Evolutionary conservation across 257 asterid species (phyloP).

Genomic region (Solanum virginianum): DNA sequence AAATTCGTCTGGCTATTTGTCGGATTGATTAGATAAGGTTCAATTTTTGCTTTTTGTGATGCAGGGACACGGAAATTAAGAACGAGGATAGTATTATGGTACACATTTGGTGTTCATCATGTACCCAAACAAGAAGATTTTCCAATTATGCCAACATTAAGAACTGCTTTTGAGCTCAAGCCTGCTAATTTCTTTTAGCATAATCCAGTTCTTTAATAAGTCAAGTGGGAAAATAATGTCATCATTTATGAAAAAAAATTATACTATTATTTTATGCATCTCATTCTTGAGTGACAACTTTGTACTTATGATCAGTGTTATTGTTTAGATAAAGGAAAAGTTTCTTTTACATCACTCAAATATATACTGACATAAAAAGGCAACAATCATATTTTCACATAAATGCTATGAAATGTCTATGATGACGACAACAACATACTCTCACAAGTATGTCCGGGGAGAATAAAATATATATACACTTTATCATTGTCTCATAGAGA

Average conservation of each 20-base stretch:
- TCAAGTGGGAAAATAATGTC: not conserved
- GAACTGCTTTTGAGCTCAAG: slow-evolving; percentile 33
- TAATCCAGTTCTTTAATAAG: slow-evolving; percentile 37
- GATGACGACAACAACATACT: no score
- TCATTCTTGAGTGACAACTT: no score
- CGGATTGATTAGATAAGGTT: not conserved
- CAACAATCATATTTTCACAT: no score
- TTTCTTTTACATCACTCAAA: no score
- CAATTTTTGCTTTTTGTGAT: not conserved
- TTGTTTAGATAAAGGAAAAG: no score
- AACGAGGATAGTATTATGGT: slow-evolving; percentile 56
- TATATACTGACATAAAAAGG: no score
- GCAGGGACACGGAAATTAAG: slow-evolving; percentile 41
- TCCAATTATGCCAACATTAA: slow-evolving; percentile 44
- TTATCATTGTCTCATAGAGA: no score
- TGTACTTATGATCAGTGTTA: no score
- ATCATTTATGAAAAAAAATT: not conserved
- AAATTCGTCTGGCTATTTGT: no score
- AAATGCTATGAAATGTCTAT: no score
- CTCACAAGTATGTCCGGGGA: no score
- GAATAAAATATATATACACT: no score
- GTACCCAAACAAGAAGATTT: slow-evolving; percentile 54
- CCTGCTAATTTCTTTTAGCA: slow-evolving; percentile 55
- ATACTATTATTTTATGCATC: not conserved
- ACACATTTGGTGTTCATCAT: slow-evolving; percentile 50